Evolutionary conservation across 2,329 filamentous ascomycete species (phyloP).

Genomic region (Fusarium longipes): DNA sequence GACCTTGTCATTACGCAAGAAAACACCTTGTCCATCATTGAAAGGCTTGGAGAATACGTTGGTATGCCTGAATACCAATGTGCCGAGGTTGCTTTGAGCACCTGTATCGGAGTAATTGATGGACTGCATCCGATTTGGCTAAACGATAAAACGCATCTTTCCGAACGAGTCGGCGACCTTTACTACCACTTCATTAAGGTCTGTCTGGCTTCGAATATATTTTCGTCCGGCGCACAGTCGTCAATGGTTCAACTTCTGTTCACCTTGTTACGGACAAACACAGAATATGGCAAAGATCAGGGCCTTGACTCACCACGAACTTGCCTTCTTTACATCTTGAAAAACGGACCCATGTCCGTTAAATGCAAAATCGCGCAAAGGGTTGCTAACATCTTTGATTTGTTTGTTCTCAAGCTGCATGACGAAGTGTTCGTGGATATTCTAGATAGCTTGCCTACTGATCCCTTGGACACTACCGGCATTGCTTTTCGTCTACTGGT

Average conservation of each 20-base stretch:
- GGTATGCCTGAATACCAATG: conserved; percentile 71
- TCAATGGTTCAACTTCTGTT: conserved; percentile 76
- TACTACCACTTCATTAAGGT: conserved; percentile 81
- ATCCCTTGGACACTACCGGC: conserved; percentile 78
- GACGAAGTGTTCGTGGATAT: conserved; percentile 88
- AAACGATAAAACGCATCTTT: conserved; percentile 67
- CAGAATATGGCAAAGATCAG: conserved; percentile 72
- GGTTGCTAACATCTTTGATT: conserved; percentile 79
- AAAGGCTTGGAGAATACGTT: conserved; percentile 64
- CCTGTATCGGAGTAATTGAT: conserved; percentile 75
- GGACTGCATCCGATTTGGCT: conserved; percentile 73
- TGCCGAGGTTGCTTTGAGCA: conserved; percentile 77
- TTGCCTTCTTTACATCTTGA: conserved; percentile 78
- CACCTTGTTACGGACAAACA: conserved; percentile 72
- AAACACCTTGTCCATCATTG: conserved; percentile 60
- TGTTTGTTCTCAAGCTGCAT: conserved; percentile 85
- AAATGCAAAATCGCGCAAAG: conserved; percentile 79
- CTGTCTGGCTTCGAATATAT: conserved; percentile 73
- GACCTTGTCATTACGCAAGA: conserved; percentile 63
- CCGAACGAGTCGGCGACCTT: conserved; percentile 76
- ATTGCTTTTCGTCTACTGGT: conserved; percentile 85
- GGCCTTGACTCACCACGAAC: conserved; percentile 71
- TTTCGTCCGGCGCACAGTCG: conserved; percentile 76
- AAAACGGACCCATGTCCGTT: conserved; percentile 72
- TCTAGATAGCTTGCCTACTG: conserved; percentile 78